phyloP scores from a whole-genome alignment of 257 asterid genomes.

The Dorcoceras hygrometricum region DNA sequence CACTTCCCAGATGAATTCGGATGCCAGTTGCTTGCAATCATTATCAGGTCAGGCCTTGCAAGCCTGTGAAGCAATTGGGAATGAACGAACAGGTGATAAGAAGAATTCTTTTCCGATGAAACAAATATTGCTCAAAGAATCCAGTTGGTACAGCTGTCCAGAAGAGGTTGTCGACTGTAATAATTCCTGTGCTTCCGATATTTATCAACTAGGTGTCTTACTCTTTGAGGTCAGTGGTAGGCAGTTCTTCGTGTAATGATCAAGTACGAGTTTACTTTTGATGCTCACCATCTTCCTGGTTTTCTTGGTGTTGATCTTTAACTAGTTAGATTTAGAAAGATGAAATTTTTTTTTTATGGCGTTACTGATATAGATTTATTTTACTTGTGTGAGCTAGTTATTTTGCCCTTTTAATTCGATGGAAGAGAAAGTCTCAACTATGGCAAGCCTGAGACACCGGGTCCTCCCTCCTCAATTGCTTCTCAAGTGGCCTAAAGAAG shows the following conservation, averaged over 20 bases:
- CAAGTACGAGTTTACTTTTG: not conserved
- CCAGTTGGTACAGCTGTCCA: slow-evolving; percentile 78
- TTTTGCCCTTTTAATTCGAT: slow-evolving; percentile 64
- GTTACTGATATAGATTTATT: slow-evolving; percentile 19
- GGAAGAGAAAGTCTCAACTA: slow-evolving; percentile 72
- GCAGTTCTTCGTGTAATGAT: not conserved
- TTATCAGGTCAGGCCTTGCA: slow-evolving; percentile 34
- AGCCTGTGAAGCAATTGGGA: slow-evolving; percentile 31
- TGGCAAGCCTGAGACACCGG: slow-evolving; percentile 85
- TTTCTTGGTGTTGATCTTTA: not conserved
- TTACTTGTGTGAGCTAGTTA: slow-evolving; percentile 48
- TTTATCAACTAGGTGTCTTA: slow-evolving; percentile 87
- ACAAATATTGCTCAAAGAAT: slow-evolving; percentile 73
- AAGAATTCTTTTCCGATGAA: slow-evolving; percentile 78
- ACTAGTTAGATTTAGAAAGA: not conserved
- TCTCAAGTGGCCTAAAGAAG: slow-evolving; percentile 96
- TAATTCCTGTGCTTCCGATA: slow-evolving; percentile 68
- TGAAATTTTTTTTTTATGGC: not conserved
- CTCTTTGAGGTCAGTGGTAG: slow-evolving; percentile 75
- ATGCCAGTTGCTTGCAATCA: slow-evolving; percentile 44
- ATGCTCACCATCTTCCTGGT: not conserved
- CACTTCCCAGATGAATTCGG: slow-evolving; percentile 39
- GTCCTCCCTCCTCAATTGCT: slow-evolving; percentile 94
- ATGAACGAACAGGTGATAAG: slow-evolving; percentile 44
- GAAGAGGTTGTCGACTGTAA: slow-evolving; percentile 65